Evolutionary conservation across 345 rosid genomes (phyloP).

Genomic region (Pugionium cornutum): DNA sequence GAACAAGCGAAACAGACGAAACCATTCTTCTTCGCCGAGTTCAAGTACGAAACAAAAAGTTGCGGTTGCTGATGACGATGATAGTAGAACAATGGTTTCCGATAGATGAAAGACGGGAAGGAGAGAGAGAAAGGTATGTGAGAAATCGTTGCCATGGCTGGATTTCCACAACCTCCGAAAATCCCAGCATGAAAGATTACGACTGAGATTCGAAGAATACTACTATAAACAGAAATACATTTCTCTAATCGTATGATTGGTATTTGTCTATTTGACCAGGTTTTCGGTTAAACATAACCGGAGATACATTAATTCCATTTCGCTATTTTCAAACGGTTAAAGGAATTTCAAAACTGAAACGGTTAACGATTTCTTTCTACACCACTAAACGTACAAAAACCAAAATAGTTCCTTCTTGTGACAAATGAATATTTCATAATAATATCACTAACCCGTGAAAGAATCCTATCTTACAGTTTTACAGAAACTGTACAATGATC

Average conservation of each 20-base stretch:
- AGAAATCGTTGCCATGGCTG: conserved; percentile 56
- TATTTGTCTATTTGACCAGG: not conserved
- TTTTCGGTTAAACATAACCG: not conserved
- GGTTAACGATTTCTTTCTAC: conserved; percentile 1
- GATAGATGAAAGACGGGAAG: conserved; percentile 26
- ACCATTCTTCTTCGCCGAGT: conserved; percentile 29
- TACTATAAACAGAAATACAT: not conserved
- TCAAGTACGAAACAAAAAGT: conserved; percentile 16
- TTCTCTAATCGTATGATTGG: conserved; percentile 7
- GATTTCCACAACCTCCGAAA: conserved; percentile 12
- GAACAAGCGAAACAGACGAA: conserved; percentile 49
- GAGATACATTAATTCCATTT: not conserved
- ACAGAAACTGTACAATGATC: conserved; percentile 50
- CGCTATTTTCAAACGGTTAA: not conserved
- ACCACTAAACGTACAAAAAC: conserved; percentile 1
- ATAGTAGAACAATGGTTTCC: conserved; percentile 31
- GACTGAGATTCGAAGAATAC: not conserved
- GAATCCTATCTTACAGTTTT: conserved; percentile 62
- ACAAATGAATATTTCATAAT: too few species aligned
- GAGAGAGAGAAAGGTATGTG: conserved; percentile 36
- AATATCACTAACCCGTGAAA: conserved; percentile 13
- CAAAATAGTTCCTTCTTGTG: conserved; percentile 6
- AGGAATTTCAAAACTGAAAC: not conserved
- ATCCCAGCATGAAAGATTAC: conserved; percentile 27
- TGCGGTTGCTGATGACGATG: conserved; percentile 26